Evolutionary conservation across 805 yeast species (phyloP), one percentile per base, ranked within the genome.

Genomic region (Kodamaea jinghongensis): DNA sequence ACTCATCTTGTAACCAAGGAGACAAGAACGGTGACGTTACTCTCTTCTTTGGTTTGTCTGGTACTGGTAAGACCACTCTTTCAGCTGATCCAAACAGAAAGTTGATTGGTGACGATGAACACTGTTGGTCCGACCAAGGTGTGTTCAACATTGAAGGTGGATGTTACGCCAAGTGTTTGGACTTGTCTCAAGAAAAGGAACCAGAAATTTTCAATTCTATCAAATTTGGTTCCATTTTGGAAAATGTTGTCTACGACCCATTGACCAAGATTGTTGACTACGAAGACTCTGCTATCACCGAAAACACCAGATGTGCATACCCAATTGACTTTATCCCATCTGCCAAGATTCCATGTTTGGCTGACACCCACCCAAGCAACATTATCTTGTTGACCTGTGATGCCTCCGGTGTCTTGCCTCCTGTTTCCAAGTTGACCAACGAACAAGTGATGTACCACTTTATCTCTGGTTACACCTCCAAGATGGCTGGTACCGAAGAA

Each of bases 121-220:
- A 91, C 75, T 91, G 98, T 75, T 91, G 99, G 99, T 86, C 97
- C 13, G 95, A 91, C 68, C 75, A 85, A 53, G 99, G 99, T 72
- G 97, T 91, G 44, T 91, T 91, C 83, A 93, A 93, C 79, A 90
- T 91, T 58, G 99, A 91, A 75, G 99, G 99, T 68, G 99, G 99
- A 51, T 91, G 99, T 76, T 91, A 91, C 75, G 98, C 98, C 58
- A 91, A 91, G 73, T 90, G 97, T 74, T 75, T 91, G 50, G 96
- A 87, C 58, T 76, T 91, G 50, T 72, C 87, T 37, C 83, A 75
- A 49, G 97, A 87, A 70, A 91, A 85, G 71, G 99, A 91, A 75
- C 99, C 99, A 37, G 99, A 91, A 73, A 91, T 91, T 64, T 93
- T 81, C 78, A 80, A 88, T 67, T 95, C 98, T 33, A 86, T 91